A percentile compares a stretch with the other conserved stretches of the same genome.
These are phyloP conservation scores for Aspergillus sp. DNA, from an alignment of 2,329 filamentous ascomycete species.

Conservation along the genomic window DNA sequence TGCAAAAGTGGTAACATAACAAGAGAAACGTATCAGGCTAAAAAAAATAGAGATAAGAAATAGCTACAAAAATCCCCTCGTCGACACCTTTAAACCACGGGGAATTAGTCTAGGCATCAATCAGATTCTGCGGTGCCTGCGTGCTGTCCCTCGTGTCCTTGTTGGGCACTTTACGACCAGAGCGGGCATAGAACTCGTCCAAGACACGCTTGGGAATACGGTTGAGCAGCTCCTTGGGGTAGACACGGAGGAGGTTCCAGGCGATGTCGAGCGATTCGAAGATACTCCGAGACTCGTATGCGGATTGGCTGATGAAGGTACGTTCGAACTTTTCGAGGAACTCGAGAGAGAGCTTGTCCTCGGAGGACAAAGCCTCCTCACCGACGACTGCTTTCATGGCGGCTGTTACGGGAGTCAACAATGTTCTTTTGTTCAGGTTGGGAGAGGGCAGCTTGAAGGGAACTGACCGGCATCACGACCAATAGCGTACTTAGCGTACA, in stretches of 20 bases:
- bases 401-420: slow-evolving; percentile 40
- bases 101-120: slow-evolving; percentile 29
- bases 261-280: slow-evolving; percentile 92
- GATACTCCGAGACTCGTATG: slow-evolving; percentile 87
- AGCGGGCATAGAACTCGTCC: slow-evolving; percentile 72
- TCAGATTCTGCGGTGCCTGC: slow-evolving; percentile 26
- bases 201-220: slow-evolving; percentile 79
- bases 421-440: neutral
- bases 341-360: slow-evolving; percentile 96
- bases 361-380: slow-evolving; percentile 88
- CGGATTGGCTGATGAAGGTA: slow-evolving; percentile 83
- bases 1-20: too few species aligned
- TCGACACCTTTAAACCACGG: neutral
- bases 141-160: slow-evolving; percentile 45
- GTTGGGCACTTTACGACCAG: slow-evolving; percentile 36
- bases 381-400: slow-evolving; percentile 99
- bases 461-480: slow-evolving; percentile 72
- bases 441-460: neutral
- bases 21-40: neutral
- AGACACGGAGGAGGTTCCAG: slow-evolving; percentile 94
- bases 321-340: slow-evolving; percentile 98
- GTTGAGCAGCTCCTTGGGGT: slow-evolving; percentile 96
- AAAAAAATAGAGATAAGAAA: neutral
- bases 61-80: slow-evolving; percentile 2
- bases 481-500: slow-evolving; percentile 99